Evolutionary conservation across 106 monocot species (phyloP).

Genomic region (Chionographis japonica): DNA sequence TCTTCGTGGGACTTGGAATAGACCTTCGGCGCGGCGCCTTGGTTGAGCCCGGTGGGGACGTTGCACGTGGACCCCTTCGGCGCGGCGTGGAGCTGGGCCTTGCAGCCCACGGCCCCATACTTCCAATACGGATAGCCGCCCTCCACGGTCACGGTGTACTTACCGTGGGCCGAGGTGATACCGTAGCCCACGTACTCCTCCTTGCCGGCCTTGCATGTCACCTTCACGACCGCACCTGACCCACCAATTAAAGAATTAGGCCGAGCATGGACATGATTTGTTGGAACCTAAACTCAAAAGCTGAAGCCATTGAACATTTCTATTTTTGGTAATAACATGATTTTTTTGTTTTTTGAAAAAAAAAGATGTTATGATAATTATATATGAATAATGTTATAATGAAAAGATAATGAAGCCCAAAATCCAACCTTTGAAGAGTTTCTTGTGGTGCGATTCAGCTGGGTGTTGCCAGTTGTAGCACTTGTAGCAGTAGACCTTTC

Average conservation of each 20-base stretch:
- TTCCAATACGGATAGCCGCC: constrained; percentile 35
- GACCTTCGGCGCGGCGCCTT: constrained; percentile 26
- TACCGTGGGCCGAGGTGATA: constrained; percentile 29
- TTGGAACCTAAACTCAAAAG: too few relatives aligned
- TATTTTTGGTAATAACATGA: too few relatives aligned
- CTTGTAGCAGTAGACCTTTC: constrained; percentile 62
- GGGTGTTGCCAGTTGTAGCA: constrained; percentile 54
- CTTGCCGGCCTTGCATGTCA: constrained; percentile 36
- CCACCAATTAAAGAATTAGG: too few relatives aligned
- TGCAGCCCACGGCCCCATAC: constrained; percentile 39
- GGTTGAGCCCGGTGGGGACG: constrained; percentile 37
- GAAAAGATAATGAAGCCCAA: constrained; percentile 12
- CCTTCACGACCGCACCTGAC: constrained; percentile 4
- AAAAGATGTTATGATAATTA: constrained; percentile 39
- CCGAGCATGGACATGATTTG: too few relatives aligned
- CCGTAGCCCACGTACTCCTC: constrained; percentile 37
- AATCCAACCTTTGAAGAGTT: constrained; percentile 47
- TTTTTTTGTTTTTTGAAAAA: constrained; percentile 43
- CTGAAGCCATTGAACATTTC: too few relatives aligned
- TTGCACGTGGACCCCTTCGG: constrained; percentile 52
- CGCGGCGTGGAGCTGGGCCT: constrained; percentile 33
- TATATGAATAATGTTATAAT: constrained; percentile 57
- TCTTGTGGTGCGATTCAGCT: constrained; percentile 42
- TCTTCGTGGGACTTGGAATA: constrained; percentile 17
- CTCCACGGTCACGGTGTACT: constrained; percentile 32